Evolutionary conservation across 805 yeast genomes (phyloP).

Genomic region (Zygoascus biomembranicola): DNA sequence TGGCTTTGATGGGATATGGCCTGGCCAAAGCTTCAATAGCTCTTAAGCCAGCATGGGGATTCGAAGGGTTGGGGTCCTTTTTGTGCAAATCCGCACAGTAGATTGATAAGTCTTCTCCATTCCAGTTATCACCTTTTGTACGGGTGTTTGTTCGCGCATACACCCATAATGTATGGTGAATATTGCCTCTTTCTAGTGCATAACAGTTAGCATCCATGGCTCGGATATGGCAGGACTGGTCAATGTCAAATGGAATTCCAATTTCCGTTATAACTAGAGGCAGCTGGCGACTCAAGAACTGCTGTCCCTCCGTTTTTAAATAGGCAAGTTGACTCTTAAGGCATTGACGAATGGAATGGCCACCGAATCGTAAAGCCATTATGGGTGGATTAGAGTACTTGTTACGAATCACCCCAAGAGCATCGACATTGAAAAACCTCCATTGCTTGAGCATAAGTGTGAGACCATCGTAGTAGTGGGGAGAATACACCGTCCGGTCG

Average conservation of each 20-base stretch:
- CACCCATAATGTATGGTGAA: conserved; percentile 79
- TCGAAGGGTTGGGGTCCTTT: neutral
- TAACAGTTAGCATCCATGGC: conserved; percentile 74
- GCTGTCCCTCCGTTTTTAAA: conserved; percentile 52
- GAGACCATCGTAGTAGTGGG: conserved; percentile 91
- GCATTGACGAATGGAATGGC: conserved; percentile 59
- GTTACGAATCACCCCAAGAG: conserved; percentile 74
- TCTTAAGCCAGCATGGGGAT: conserved; percentile 27
- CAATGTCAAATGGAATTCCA: conserved; percentile 95
- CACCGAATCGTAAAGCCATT: conserved; percentile 60
- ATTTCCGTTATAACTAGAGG: conserved; percentile 82
- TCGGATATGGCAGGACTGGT: conserved; percentile 61
- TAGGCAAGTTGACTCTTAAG: conserved; percentile 56
- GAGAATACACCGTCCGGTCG: conserved; percentile 57
- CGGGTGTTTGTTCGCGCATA: conserved; percentile 65
- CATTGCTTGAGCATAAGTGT: conserved; percentile 82
- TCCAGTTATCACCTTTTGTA: conserved; percentile 85
- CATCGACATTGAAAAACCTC: conserved; percentile 75
- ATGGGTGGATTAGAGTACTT: conserved; percentile 61
- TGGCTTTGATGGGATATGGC: conserved; percentile 51
- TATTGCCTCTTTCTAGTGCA: conserved; percentile 64
- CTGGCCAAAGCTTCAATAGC: conserved; percentile 61
- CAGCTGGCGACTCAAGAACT: conserved; percentile 46
- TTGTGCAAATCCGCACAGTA: conserved; percentile 57
- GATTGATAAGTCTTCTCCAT: conserved; percentile 82